Percentiles rank a stretch among this genome's conserved stretches.
Evolutionary conservation across 805 yeast species (phyloP).

Genomic region (Lachancea quebecensis): DNA sequence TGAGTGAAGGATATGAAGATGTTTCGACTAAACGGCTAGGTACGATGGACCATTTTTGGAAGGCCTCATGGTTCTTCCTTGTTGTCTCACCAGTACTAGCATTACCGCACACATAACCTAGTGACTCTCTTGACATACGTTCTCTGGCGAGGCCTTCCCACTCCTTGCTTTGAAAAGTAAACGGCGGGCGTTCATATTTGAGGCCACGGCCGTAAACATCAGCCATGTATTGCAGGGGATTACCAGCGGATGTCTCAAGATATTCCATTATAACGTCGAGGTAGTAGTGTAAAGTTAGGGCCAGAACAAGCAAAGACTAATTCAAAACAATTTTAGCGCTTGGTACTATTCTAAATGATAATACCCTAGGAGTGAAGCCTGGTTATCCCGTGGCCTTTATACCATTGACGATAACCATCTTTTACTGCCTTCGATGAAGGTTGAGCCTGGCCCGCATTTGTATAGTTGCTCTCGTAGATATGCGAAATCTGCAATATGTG

Average conservation of each 20-base stretch:
- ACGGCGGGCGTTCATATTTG: constrained; percentile 12
- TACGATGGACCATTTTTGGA: constrained; percentile 12
- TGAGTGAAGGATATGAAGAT: constrained; percentile 8
- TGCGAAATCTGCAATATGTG: no score
- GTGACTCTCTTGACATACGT: constrained; percentile 11
- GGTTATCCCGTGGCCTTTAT: no score
- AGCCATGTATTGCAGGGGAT: constrained; percentile 13
- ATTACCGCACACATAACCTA: constrained; percentile 13
- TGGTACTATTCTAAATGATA: no score
- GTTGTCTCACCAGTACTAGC: constrained; percentile 13
- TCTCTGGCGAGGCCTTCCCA: constrained; percentile 13
- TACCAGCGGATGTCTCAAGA: constrained; percentile 10
- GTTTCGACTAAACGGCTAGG: constrained; percentile 13
- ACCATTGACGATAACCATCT: no score
- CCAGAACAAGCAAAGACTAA: no score
- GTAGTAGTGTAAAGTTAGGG: no score
- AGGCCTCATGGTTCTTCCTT: constrained; percentile 10
- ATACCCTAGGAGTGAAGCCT: no score
- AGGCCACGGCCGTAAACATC: constrained; percentile 12
- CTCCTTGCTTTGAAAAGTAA: constrained; percentile 10
- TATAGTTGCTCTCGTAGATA: no score
- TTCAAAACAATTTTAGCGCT: no score
- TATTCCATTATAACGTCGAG: constrained; percentile 6
- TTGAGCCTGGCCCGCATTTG: no score
- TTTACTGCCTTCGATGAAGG: no score